Evolutionary conservation across 2,329 filamentous ascomycete species (phyloP).

Genomic region (Aureobasidium sp.): DNA sequence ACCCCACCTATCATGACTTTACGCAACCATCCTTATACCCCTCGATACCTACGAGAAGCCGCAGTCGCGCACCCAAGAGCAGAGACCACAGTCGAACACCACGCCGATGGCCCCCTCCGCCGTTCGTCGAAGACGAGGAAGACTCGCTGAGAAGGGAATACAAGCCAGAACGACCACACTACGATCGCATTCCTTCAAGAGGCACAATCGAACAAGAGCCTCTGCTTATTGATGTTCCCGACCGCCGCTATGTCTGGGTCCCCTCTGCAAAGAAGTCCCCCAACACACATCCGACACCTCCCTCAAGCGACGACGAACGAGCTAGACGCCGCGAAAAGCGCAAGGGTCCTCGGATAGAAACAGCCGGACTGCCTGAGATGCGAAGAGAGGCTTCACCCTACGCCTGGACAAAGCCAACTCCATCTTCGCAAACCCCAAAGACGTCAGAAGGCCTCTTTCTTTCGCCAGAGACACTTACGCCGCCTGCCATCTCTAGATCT

Average conservation of each 20-base stretch:
- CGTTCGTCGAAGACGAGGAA: slow-evolving; percentile 61
- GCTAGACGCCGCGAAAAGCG: slow-evolving; percentile 20
- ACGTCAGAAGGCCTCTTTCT: slow-evolving; percentile 32
- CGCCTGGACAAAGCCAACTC: slow-evolving; percentile 30
- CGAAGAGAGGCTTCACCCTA: slow-evolving; percentile 38
- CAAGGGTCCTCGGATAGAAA: slow-evolving; percentile 26
- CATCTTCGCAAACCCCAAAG: slow-evolving; percentile 19
- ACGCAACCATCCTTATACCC: slow-evolving; percentile 19
- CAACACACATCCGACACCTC: slow-evolving; percentile 23
- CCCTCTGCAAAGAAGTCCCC: slow-evolving; percentile 16
- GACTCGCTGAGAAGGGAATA: slow-evolving; percentile 55
- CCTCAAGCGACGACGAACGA: slow-evolving; percentile 31
- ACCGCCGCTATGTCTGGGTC: slow-evolving; percentile 57
- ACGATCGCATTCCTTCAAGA: slow-evolving; percentile 50
- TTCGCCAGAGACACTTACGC: slow-evolving; percentile 41
- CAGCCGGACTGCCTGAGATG: slow-evolving; percentile 30
- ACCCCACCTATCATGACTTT: slow-evolving; percentile 18
- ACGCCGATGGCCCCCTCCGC: slow-evolving; percentile 47
- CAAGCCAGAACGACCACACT: slow-evolving; percentile 29
- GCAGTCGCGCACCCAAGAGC: not conserved
- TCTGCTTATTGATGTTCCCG: slow-evolving; percentile 55
- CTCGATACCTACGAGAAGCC: slow-evolving; percentile 20
- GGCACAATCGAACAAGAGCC: slow-evolving; percentile 61
- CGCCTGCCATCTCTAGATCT: slow-evolving; percentile 22
- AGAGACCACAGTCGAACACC: not conserved